Percentiles rank a stretch among this genome's conserved stretches.
These are phyloP conservation scores for Ophiostoma quercus DNA, from an alignment of 2,329 filamentous ascomycete genomes.

Conservation along the genomic window DNA sequence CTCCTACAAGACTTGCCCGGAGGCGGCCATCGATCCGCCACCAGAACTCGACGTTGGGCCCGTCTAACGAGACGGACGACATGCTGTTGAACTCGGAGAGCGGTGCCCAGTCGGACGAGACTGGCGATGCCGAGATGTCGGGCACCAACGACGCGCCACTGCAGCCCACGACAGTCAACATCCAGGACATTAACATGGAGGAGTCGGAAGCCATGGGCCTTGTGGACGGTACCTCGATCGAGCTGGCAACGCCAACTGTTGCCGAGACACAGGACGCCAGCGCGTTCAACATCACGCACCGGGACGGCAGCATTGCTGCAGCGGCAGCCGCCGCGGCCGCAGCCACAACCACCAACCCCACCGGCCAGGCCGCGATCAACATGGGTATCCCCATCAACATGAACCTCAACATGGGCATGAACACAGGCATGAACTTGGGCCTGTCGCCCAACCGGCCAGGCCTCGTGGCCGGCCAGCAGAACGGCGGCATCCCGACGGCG, in stretches of 20 bases:
- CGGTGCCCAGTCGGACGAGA: conserved; percentile 65
- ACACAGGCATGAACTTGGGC: conserved; percentile 45
- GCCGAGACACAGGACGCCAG: conserved; percentile 83
- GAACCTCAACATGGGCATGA: conserved; percentile 11
- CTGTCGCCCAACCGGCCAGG: conserved; percentile 69
- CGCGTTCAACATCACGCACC: conserved; percentile 90
- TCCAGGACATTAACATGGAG: conserved; percentile 75
- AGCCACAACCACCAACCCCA: conserved; percentile 38
- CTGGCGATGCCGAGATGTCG: conserved; percentile 70
- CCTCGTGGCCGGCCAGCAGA: conserved; percentile 66
- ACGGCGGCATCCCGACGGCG: conserved; percentile 59
- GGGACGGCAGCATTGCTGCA: conserved; percentile 67
- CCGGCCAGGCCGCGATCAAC: conserved; percentile 12
- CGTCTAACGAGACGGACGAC: conserved; percentile 73
- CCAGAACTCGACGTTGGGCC: conserved; percentile 64
- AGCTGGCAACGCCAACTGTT: conserved; percentile 69
- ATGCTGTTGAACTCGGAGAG: conserved; percentile 66
- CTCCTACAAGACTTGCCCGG: conserved; percentile 51
- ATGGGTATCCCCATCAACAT: conserved; percentile 10
- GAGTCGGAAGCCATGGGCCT: conserved; percentile 64
- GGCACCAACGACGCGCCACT: conserved; percentile 82
- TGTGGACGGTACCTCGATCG: conserved; percentile 62
- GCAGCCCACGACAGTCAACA: conserved; percentile 77
- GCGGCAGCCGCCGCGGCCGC: conserved; percentile 48
- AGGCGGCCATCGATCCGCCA: conserved; percentile 83